Conservation (phyloP, 495 filamentous ascomycete genomes). For the Penicillium herquei region DNA sequence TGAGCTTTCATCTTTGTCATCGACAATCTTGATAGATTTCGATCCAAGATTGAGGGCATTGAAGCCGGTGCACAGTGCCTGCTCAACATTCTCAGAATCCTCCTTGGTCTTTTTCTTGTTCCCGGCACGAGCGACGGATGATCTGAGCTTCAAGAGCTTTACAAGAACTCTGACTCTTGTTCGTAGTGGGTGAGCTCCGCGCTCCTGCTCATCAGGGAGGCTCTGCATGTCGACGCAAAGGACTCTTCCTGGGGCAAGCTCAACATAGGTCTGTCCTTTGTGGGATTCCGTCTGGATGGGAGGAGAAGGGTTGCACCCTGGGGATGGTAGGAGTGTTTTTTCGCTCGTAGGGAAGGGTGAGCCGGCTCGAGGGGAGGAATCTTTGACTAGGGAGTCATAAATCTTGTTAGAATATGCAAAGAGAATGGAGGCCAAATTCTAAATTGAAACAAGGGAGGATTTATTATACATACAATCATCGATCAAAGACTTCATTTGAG, state of each 20-base stretch:
- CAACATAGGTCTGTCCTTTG: neutral
- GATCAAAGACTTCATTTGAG: too few relatives aligned
- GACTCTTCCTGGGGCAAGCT: conserved; percentile 1
- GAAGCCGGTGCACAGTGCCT: neutral
- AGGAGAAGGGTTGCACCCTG: too few relatives aligned
- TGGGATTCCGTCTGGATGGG: too few relatives aligned
- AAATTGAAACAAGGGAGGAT: too few relatives aligned
- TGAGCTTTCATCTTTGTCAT: neutral
- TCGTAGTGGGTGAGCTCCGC: conserved; percentile 7
- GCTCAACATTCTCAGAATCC: neutral
- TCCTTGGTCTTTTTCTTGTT: conserved; percentile 6
- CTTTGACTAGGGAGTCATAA: too few relatives aligned
- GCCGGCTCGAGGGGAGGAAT: too few relatives aligned
- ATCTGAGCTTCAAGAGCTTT: conserved; percentile 12
- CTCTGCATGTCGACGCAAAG: conserved; percentile 13
- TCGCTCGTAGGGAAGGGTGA: too few relatives aligned
- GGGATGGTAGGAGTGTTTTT: too few relatives aligned
- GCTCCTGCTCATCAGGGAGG: neutral
- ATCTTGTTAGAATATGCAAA: too few relatives aligned
- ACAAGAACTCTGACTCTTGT: conserved; percentile 16
- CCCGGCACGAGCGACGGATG: conserved; percentile 5
- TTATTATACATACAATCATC: too few relatives aligned
- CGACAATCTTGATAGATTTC: neutral
- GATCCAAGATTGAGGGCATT: neutral
- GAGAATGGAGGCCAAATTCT: too few relatives aligned